These are phyloP conservation scores for Blakeslea trispora DNA, from an alignment of 371 early-diverging fungal species.

Conservation along the genomic window DNA sequence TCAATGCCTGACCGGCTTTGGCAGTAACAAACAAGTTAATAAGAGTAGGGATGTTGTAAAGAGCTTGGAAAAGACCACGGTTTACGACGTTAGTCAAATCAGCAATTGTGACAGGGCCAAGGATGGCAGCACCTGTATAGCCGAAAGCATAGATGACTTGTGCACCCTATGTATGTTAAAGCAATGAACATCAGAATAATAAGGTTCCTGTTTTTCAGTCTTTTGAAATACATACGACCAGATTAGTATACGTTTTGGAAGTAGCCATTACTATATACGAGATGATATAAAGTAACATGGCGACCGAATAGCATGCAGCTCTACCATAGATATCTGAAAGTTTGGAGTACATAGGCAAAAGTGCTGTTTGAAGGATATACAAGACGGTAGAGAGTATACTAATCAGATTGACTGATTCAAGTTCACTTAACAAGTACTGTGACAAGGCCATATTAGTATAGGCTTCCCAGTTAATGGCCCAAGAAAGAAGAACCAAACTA, in stretches of 20 bases:
- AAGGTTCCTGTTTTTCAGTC: background rate
- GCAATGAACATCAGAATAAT: background rate
- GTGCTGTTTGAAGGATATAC: conserved; percentile 33
- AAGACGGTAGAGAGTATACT: conserved; percentile 28
- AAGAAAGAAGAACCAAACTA: conserved; percentile 28
- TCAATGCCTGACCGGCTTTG: conserved; percentile 29
- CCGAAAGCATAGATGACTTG: conserved; percentile 43
- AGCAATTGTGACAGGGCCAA: conserved; percentile 42
- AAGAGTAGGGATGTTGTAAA: conserved; percentile 34
- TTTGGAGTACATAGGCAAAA: conserved; percentile 35
- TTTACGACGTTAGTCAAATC: conserved; percentile 35
- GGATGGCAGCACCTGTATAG: conserved; percentile 30
- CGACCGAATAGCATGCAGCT: conserved; percentile 27
- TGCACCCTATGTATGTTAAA: too few species aligned
- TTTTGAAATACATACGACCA: conserved; percentile 17
- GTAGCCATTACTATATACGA: conserved; percentile 28
- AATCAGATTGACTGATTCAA: conserved; percentile 27
- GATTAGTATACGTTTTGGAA: conserved; percentile 22
- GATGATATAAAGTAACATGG: conserved; percentile 23
- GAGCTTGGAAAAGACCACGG: conserved; percentile 41
- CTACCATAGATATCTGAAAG: conserved; percentile 32
- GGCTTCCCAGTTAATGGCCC: conserved; percentile 30
- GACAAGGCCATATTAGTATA: conserved; percentile 16
- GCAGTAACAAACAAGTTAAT: conserved; percentile 36
- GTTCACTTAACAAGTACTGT: conserved; percentile 21